phyloP scores from a whole-genome alignment of 2,329 filamentous ascomycete genomes.

The Hypoxylon sp. region DNA sequence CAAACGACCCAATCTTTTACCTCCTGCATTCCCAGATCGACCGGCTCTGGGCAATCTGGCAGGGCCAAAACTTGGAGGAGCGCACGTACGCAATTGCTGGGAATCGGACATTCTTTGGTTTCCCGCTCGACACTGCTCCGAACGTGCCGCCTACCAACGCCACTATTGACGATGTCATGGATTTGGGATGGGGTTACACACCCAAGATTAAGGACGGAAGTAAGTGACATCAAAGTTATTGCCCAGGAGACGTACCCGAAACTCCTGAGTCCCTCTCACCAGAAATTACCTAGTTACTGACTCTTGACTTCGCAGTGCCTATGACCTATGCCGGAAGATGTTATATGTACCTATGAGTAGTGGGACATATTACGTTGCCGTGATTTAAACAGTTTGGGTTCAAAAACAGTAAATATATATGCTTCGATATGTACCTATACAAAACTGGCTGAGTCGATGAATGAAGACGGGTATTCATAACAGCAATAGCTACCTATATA shows the following conservation, averaged over 20 bases:
- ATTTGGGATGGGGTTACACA: slow-evolving; percentile 24
- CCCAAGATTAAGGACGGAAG: slow-evolving; percentile 31
- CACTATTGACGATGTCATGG: slow-evolving; percentile 29
- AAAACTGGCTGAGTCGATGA: no score
- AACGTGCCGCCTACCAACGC: slow-evolving; percentile 33
- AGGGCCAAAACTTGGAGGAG: slow-evolving; percentile 30
- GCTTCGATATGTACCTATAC: no score
- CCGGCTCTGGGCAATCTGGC: slow-evolving; percentile 38
- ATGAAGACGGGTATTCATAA: no score
- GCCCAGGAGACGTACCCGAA: neutral
- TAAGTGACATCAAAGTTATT: neutral
- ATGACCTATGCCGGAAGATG: slow-evolving; percentile 33
- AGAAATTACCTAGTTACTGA: neutral
- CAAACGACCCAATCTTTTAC: slow-evolving; percentile 39
- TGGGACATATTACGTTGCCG: neutral
- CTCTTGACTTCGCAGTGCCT: slow-evolving; percentile 11
- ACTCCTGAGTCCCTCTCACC: neutral
- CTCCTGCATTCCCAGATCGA: slow-evolving; percentile 38
- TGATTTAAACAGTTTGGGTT: neutral
- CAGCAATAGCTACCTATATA: no score
- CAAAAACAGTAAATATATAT: neutral
- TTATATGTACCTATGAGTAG: slow-evolving; percentile 37
- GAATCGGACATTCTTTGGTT: slow-evolving; percentile 35
- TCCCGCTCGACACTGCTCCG: slow-evolving; percentile 33
- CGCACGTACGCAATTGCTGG: slow-evolving; percentile 30